Evolutionary conservation across 192 early-diverging fungal species (phyloP), one percentile per base, ranked within the genome.

Genomic region (Radiomyces spectabilis): DNA sequence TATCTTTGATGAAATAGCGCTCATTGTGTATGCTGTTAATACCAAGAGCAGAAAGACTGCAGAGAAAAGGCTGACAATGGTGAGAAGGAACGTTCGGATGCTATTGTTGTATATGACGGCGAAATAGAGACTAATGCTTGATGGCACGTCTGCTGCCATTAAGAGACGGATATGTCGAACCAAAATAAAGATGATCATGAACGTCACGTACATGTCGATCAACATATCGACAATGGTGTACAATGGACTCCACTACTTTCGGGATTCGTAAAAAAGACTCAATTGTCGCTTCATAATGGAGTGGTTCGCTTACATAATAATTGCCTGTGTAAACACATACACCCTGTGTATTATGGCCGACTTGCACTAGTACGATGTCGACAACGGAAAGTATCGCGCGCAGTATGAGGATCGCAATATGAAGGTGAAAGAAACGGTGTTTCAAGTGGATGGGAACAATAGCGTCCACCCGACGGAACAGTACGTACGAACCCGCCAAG

Each of bases 211-310:
- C 1, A 65, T 15, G 46, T 65, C 63, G 7, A 57, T 65, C 2
- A 47, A 13, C 26, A 55, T 53, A 47, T 65, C 63, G 7, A 44
- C 40, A 18, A 65, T 46, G 24, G 63, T 65, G 37, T 65, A 65
- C 0, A 65, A 35, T 15, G 63, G 50, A 7, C 63, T 51, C 59
- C 59, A 61, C 59, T 61, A 39, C 25, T 8, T 15, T 38, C 33
- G 31, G 15, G 12, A 40, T 46, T 32, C 7, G 21, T 24, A 39
- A 47, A 30, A 42, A 37, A 41, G 41, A 37, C 15, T 24, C 10
- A 18, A 16, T 35, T 13, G 30, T 40, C 4, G 1, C 13, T 45
- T 6, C 10, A 24, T 40, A 40, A 40, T 27, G 27, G 16, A 1
- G 10, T 19, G 16, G 12, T 9, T 18, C 1, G 43, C 63, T 58